Percentiles rank a stretch among this genome's conserved stretches.
phyloP scores from a whole-genome alignment of 371 early-diverging fungal species.

The Neoconidiobolus thromboides region DNA sequence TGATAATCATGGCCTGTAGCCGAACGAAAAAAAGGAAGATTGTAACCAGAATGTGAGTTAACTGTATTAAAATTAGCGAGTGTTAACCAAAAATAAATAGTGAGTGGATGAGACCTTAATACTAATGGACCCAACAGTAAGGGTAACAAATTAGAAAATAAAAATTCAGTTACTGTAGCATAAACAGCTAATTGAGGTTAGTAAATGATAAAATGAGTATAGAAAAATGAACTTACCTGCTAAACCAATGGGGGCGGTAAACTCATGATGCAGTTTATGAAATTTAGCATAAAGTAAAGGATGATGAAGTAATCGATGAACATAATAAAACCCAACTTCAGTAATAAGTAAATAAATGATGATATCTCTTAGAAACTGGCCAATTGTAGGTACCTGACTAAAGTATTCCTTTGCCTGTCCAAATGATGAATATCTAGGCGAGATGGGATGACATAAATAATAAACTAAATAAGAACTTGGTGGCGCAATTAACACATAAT shows the following conservation, averaged over 20 bases:
- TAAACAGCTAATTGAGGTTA: conserved; percentile 16
- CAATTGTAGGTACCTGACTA: too few relatives aligned
- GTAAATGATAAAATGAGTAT: neutral
- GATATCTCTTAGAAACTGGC: conserved; percentile 12
- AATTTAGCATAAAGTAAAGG: conserved; percentile 23
- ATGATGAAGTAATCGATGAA: conserved; percentile 27
- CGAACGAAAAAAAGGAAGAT: conserved; percentile 24
- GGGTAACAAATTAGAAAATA: conserved; percentile 26
- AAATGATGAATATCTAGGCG: neutral
- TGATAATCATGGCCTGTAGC: conserved; percentile 42
- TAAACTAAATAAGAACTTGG: conserved; percentile 12
- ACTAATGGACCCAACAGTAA: conserved; percentile 26
- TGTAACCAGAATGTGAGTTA: conserved; percentile 38
- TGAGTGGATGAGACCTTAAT: conserved; percentile 26
- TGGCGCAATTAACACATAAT: conserved; percentile 15
- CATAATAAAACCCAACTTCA: conserved; percentile 37
- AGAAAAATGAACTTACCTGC: conserved; percentile 15
- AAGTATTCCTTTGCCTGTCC: too few relatives aligned
- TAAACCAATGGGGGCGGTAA: conserved; percentile 34
- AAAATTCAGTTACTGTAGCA: conserved; percentile 31
- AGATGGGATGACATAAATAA: conserved; percentile 12
- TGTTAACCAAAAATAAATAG: conserved; percentile 17
- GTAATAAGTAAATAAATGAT: conserved; percentile 25
- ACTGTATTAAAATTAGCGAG: conserved; percentile 28
- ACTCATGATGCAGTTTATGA: conserved; percentile 38